Base-by-base conservation (phyloP, 139 green algal species). In the Chlamydomonas eustigma region DNA sequence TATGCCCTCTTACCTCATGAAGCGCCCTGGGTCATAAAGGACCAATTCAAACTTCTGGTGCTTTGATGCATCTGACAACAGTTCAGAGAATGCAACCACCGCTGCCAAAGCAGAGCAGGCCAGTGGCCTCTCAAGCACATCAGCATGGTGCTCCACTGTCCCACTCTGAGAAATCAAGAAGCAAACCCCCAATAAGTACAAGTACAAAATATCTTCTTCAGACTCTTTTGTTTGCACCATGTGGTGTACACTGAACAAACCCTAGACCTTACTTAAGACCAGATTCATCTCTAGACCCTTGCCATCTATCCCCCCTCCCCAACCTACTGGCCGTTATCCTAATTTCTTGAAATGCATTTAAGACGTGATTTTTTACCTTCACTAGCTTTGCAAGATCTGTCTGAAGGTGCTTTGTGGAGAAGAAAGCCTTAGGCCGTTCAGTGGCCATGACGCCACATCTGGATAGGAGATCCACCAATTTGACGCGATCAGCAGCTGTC, bases 391-490 rank as follows among this genome's bases (percentile, higher is more conserved):
- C 80, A 36, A 95, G 50, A 81, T 94, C 90, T 34, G 82, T 76
- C 74, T 93, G 89, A 52, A 97, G 75, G 77, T 93, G 82, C 58
- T 91, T 90, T 50, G 82, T 37, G 25, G 75, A 71, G 79, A 97
- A 98, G 30, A 76, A 76, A 36, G 73, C 18, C 0, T 83, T 77
- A 2, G 86, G 76, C 2, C 84, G 75, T 64, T 87, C 73, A 18
- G 85, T 90, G 37, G 74, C 76, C 79, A 97, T 88, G 5, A 86
- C 89, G 37, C 87, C 86, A 78, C 91, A 94, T 0, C 90, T 83
- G 12, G 68, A 72, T 71, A 97, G 71, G 52, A 96, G 87, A 50
- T 93, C 87, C 0, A 37, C 12, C 34, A 91, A 39, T 1, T 83
- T 73, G 25, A 39, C 38, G 2, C 37, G 68, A 35, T 72, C 38